Evolutionary conservation across 331 rosid genomes (phyloP).

Genomic region (Quercus phellos): DNA sequence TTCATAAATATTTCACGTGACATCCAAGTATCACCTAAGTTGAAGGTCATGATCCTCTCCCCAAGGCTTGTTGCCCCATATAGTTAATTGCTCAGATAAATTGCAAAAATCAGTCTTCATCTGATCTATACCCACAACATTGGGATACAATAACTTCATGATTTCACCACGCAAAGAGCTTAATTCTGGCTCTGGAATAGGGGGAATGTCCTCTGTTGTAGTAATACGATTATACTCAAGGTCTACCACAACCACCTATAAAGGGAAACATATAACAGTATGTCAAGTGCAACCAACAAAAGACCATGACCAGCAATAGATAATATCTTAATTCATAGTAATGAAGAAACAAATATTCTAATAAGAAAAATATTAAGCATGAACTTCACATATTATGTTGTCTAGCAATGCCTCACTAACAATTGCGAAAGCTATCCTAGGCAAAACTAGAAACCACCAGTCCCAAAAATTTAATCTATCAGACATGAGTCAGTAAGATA

Average conservation of each 20-base stretch:
- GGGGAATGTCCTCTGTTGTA: constrained; percentile 89
- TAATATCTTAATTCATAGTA: background rate
- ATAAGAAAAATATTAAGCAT: background rate
- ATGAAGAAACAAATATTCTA: background rate
- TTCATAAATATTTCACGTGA: constrained; percentile 25
- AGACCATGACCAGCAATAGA: background rate
- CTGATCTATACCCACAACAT: constrained; percentile 85
- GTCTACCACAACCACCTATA: constrained; percentile 95
- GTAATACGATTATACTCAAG: constrained; percentile 81
- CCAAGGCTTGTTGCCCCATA: constrained; percentile 72
- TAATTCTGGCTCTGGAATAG: constrained; percentile 88
- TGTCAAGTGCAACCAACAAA: background rate
- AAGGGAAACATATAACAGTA: constrained; percentile 10
- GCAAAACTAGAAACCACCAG: background rate
- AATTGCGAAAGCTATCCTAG: background rate
- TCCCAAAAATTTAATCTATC: background rate
- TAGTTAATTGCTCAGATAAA: constrained; percentile 52
- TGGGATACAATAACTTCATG: constrained; percentile 67
- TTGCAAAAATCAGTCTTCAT: constrained; percentile 53
- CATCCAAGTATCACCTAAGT: constrained; percentile 66
- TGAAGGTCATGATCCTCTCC: constrained; percentile 93
- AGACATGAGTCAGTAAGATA: background rate
- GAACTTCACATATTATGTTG: background rate
- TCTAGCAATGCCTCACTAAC: background rate
- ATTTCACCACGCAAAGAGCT: constrained; percentile 75